Evolutionary conservation across 164 flowering plant genomes (phyloP), one percentile per base, ranked within the genome.

Genomic region (Stephania japonica): DNA sequence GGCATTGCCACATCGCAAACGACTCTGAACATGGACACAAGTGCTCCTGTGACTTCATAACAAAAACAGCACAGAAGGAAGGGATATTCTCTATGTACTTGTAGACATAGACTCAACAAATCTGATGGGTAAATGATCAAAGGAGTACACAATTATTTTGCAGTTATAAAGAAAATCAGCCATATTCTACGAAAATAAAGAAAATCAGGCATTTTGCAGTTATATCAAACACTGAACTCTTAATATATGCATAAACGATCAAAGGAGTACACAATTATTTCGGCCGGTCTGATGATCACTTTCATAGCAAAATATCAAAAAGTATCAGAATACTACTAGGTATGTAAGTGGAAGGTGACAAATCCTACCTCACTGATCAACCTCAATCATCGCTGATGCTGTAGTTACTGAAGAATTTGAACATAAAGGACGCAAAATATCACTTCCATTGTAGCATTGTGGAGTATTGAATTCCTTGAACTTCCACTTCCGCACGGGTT

Each of bases 401-500:
- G 69, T 77, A 65, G 69, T 65, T 66, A 77, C 70, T 69, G 74
- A 53, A 63, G 68, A 61, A 59, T 76, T 73, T 67, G 70, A 80
- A 69, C 71, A 77, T 78, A 75, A 85, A 63, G 87, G 88, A 75
- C 81, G 89, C 84, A 85, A 72, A 27, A 81, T 84, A 85, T 89
- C 87, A 79, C 86, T 86, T 79, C 82, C 88, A 72, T 85, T 81
- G 61, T 83, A 77, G 77, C 88, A 84, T 13, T 76, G 79, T 13
- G 91, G 83, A 38, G 83, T 82, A 74, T 79, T 81, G 74, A 89
- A 82, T 38, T 85, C 85, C 75, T 87, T 87, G 79, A 83, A 83
- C 77, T 87, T 89, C 88, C 88, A 80, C 27, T 74, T 69, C 65
- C 86, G 68, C 74, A 84, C 56, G 59, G 82, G 72, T 81, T 85